A percentile compares a stretch with the other conserved stretches of the same genome.
Conservation (phyloP, 2,329 filamentous ascomycete genomes). For the Madurella fahalii region DNA sequence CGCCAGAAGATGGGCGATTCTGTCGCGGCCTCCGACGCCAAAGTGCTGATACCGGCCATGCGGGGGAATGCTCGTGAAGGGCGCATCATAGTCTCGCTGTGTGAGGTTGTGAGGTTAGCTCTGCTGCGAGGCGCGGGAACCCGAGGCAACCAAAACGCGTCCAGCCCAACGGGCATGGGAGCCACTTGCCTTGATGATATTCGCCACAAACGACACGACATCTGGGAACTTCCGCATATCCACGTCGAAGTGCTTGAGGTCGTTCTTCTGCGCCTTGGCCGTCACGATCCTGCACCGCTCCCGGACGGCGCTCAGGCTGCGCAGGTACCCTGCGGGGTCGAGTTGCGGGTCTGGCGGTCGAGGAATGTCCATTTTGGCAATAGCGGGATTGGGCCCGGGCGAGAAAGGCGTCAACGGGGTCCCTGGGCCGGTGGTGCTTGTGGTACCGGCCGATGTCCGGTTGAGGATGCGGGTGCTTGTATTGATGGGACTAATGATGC, state of each 20-base stretch:
- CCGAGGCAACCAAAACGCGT: background rate
- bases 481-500: constrained; percentile 38
- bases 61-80: constrained; percentile 66
- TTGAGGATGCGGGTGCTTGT: constrained; percentile 40
- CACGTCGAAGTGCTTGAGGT: constrained; percentile 81
- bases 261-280: constrained; percentile 71
- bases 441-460: constrained; percentile 49
- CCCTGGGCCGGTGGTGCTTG: constrained; percentile 35
- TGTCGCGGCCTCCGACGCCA: constrained; percentile 70
- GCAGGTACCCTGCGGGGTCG: constrained; percentile 85
- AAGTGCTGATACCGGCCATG: constrained; percentile 85
- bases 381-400: constrained; percentile 39
- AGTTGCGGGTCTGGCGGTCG: constrained; percentile 80
- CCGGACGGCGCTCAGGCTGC: constrained; percentile 82
- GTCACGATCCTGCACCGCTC: constrained; percentile 71
- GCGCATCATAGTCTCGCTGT: constrained; percentile 53
- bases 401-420: constrained; percentile 52
- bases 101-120: background rate
- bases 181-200: constrained; percentile 79
- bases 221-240: constrained; percentile 80
- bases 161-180: background rate
- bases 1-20: constrained; percentile 65
- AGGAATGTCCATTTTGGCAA: constrained; percentile 76
- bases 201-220: constrained; percentile 82
- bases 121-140: background rate